Conservation (phyloP, 192 early-diverging fungal species). For the Backusella liffmaniae region DNA sequence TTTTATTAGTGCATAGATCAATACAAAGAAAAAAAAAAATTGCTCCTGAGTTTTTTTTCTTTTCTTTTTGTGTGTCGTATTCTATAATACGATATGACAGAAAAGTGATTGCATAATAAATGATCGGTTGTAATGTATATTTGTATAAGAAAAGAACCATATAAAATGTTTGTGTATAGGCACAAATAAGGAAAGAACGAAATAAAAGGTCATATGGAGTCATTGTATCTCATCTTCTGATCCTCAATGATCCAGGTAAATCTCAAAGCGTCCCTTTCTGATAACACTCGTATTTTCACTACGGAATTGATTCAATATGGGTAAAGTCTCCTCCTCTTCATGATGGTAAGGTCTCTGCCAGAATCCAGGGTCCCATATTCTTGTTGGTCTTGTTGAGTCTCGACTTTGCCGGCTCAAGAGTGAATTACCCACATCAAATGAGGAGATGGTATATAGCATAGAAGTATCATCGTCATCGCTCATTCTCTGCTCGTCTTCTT, state of each 20-base stretch:
- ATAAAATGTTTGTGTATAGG: neutral
- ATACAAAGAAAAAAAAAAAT: neutral
- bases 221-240: neutral
- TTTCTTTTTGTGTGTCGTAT: neutral
- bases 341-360: neutral
- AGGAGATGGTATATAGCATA: neutral
- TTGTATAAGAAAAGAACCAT: neutral
- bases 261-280: slow-evolving; percentile 30
- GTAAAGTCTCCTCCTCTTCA: neutral
- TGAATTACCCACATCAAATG: neutral
- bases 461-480: neutral
- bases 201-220: neutral
- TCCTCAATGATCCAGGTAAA: slow-evolving; percentile 12
- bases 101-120: neutral
- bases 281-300: slow-evolving; percentile 12
- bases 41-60: too few relatives aligned
- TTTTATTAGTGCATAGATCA: too few relatives aligned
- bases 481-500: neutral
- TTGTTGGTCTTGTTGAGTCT: neutral
- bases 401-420: neutral
- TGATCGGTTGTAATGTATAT: neutral
- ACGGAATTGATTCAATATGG: slow-evolving; percentile 11
- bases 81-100: too few relatives aligned
- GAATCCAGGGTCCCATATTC: neutral
- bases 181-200: neutral